A percentile compares a stretch with the other conserved stretches of the same genome.
phyloP scores from a whole-genome alignment of 1,284 basidiomycete genomes.

The Hypsizygus ulmarius region DNA sequence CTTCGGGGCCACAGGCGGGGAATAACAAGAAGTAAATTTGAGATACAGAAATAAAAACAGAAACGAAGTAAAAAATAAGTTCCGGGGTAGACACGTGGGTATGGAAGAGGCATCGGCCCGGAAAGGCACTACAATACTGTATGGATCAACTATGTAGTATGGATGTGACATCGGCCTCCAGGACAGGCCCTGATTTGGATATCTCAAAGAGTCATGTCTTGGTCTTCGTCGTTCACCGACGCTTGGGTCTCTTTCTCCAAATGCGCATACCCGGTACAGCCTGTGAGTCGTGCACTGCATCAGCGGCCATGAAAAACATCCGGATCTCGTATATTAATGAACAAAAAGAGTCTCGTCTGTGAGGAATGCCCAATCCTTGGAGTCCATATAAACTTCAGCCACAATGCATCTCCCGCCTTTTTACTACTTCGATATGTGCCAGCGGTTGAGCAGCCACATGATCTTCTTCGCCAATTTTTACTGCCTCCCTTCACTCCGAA shows the following conservation, averaged over 20 bases:
- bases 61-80: slow-evolving; percentile 16
- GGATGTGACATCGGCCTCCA: slow-evolving; percentile 24
- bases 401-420: slow-evolving; percentile 30
- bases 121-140: slow-evolving; percentile 6
- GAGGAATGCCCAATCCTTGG: slow-evolving; percentile 18
- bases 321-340: slow-evolving; percentile 40
- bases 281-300: slow-evolving; percentile 36
- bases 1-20: not conserved
- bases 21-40: not conserved
- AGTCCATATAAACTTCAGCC: slow-evolving; percentile 24
- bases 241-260: slow-evolving; percentile 39
- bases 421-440: slow-evolving; percentile 35
- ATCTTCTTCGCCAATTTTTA: slow-evolving; percentile 34
- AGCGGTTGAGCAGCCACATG: slow-evolving; percentile 32
- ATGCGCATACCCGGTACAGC: slow-evolving; percentile 41
- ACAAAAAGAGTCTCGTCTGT: slow-evolving; percentile 22
- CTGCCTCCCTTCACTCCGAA: slow-evolving; percentile 25
- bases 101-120: slow-evolving; percentile 4
- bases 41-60: slow-evolving; percentile 1
- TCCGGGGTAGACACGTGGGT: slow-evolving; percentile 19
- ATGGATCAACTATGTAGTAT: slow-evolving; percentile 9
- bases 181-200: slow-evolving; percentile 27
- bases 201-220: slow-evolving; percentile 30
- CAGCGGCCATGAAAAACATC: slow-evolving; percentile 40
- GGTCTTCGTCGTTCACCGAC: slow-evolving; percentile 22